Percentiles rank a stretch among this genome's conserved stretches.
These are phyloP conservation scores for Yarrowia porcina DNA, from an alignment of 805 yeast genomes.

Conservation along the genomic window DNA sequence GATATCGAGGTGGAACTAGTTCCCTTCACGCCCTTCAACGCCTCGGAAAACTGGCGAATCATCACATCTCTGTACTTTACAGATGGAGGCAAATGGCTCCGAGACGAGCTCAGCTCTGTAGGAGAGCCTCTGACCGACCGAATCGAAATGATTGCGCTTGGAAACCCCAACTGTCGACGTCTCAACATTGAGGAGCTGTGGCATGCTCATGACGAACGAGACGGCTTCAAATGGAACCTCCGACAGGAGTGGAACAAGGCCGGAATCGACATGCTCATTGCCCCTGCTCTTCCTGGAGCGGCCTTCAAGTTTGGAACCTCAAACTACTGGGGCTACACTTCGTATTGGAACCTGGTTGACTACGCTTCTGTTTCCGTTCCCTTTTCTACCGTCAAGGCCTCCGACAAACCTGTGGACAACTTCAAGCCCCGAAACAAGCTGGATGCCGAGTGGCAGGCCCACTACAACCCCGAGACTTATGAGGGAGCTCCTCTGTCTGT, in stretches of 20 bases:
- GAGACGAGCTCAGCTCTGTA: conserved; percentile 49
- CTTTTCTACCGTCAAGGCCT: neutral
- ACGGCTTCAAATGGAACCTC: conserved; percentile 53
- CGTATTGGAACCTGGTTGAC: conserved; percentile 70
- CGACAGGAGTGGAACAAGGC: conserved; percentile 55
- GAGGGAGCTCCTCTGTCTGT: conserved; percentile 13
- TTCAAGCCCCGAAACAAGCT: neutral
- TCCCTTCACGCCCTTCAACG: conserved; percentile 33
- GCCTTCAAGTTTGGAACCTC: conserved; percentile 66
- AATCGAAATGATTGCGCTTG: conserved; percentile 51
- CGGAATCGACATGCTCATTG: conserved; percentile 61
- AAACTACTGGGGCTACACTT: conserved; percentile 77
- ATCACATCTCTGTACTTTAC: conserved; percentile 48
- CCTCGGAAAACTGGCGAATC: conserved; percentile 35
- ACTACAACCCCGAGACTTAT: neutral
- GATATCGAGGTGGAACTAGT: conserved; percentile 32
- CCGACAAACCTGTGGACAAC: neutral
- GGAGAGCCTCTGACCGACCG: conserved; percentile 70
- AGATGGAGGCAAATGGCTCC: conserved; percentile 65
- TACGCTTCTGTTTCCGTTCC: conserved; percentile 52
- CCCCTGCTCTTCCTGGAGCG: conserved; percentile 51
- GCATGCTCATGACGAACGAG: conserved; percentile 45
- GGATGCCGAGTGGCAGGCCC: conserved; percentile 20
- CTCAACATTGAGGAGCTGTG: conserved; percentile 28
- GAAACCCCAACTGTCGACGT: conserved; percentile 40